Base-by-base conservation (phyloP, 331 rosid species). In the Malus hybrid region DNA sequence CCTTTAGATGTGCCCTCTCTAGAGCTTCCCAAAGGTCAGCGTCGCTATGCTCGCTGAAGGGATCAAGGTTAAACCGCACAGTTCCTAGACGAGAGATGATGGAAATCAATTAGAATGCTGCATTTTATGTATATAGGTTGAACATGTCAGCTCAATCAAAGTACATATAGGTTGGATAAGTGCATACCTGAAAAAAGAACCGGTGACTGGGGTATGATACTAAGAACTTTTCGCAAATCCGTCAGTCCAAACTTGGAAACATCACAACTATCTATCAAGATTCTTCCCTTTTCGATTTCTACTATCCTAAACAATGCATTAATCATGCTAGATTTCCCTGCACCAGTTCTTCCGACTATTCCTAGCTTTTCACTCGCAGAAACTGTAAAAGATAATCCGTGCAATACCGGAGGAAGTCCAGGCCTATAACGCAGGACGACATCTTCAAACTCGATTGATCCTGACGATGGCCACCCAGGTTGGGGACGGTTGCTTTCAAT, bases 301-400 rank as follows among this genome's bases (percentile, higher is more conserved):
- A 93, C 93, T 15, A 93, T 90, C 50, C 98, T 82, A 76, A 93
- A 93, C 73, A 91, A 80, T 46, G 97, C 94, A 79, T 90, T 93
- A 31, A 93, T 84, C 98, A 91, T 87, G 80, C 98, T 91, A 70
- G 98, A 93, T 74, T 93, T 93, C 68, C 98, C 98, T 32, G 98
- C 98, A 74, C 98, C 97, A 54, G 98, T 93, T 85, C 98, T 87
- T 85, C 98, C 97, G 68, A 93, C 97, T 39, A 93, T 86, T 27
- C 97, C 98, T 22, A 93, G 71, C 85, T 93, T 93, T 78, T 93
- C 97, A 18, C 85, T 88, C 63, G 94, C 86, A 42, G 85, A 82
- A 56, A 91, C 83, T 18, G 68, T 68, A 67, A 93, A 93, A 33
- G 96, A 85, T 66, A 93, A 81, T 44, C 93, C 96, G 39, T 91